phyloP scores from a whole-genome alignment of 2,329 filamentous ascomycete genomes.

The Bimuria novae-zelandiae region DNA sequence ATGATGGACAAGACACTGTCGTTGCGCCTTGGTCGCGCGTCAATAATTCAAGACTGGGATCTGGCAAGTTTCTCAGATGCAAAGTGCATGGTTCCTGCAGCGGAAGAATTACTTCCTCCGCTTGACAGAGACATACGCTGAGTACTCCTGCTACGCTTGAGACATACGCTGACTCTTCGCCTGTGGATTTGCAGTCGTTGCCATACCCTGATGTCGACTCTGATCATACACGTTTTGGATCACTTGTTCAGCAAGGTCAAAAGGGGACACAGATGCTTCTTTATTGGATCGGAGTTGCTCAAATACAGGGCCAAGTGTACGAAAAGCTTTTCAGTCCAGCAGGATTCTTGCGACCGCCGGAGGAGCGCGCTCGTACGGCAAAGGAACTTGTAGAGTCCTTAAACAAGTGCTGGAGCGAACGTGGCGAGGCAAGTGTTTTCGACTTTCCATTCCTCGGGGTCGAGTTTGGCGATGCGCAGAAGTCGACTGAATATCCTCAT shows the following conservation, averaged over 20 bases:
- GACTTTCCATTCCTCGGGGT: constrained; percentile 5
- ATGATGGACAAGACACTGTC: constrained; percentile 47
- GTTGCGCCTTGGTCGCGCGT: constrained; percentile 43
- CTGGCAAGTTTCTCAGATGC: too few species aligned
- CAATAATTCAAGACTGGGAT: constrained; percentile 47
- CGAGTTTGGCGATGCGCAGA: background rate
- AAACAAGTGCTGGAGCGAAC: constrained; percentile 35
- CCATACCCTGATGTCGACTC: constrained; percentile 16
- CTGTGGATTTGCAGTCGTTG: too few species aligned
- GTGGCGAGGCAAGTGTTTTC: constrained; percentile 28
- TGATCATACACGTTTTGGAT: constrained; percentile 17
- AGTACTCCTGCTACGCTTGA: too few species aligned
- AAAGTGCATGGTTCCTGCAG: too few species aligned
- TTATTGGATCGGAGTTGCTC: constrained; percentile 42
- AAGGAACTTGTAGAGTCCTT: constrained; percentile 32
- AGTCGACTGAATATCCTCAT: background rate
- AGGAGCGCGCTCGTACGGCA: constrained; percentile 33
- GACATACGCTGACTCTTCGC: too few species aligned
- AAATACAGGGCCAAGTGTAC: constrained; percentile 42
- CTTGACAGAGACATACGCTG: too few species aligned
- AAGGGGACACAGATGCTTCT: constrained; percentile 29
- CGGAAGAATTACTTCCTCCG: too few species aligned
- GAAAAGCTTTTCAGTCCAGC: constrained; percentile 46
- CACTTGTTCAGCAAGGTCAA: constrained; percentile 11
- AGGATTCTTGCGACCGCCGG: constrained; percentile 31